Evolutionary conservation across 306 rosid species (phyloP).

Genomic region (Lupinus albus): DNA sequence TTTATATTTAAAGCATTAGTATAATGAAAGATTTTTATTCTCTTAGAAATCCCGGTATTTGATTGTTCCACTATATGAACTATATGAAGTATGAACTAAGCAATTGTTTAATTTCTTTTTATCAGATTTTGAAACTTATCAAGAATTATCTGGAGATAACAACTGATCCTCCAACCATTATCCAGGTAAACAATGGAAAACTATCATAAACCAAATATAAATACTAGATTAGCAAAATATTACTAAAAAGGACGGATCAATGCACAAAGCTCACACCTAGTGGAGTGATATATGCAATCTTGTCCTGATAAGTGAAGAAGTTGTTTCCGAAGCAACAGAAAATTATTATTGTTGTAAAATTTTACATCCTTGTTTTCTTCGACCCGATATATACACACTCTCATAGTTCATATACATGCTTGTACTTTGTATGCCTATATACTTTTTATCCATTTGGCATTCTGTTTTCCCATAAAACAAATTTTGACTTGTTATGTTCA

Average conservation of each 20-base stretch:
- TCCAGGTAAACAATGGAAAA: conserved; percentile 55
- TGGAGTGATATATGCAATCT: no score
- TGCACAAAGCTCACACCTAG: no score
- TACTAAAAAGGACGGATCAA: no score
- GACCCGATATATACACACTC: neutral
- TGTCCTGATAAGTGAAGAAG: no score
- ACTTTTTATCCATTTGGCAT: neutral
- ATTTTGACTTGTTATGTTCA: conserved; percentile 3
- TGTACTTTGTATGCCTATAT: neutral
- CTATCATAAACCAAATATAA: neutral
- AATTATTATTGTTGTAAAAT: neutral
- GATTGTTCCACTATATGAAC: neutral
- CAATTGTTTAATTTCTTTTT: conserved; percentile 26
- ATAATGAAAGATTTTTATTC: neutral
- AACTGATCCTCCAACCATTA: conserved; percentile 55
- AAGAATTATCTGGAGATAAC: conserved; percentile 54
- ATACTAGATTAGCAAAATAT: neutral
- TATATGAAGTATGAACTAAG: conserved; percentile 10
- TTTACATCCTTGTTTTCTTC: conserved; percentile 6
- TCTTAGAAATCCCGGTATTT: neutral
- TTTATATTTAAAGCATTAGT: neutral
- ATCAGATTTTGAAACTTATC: conserved; percentile 50
- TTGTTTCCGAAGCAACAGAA: neutral
- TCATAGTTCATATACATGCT: conserved; percentile 12
- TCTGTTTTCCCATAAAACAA: conserved; percentile 1